phyloP scores from a whole-genome alignment of 2,329 filamentous ascomycete species.

The Decorospora gaudefroyi region DNA sequence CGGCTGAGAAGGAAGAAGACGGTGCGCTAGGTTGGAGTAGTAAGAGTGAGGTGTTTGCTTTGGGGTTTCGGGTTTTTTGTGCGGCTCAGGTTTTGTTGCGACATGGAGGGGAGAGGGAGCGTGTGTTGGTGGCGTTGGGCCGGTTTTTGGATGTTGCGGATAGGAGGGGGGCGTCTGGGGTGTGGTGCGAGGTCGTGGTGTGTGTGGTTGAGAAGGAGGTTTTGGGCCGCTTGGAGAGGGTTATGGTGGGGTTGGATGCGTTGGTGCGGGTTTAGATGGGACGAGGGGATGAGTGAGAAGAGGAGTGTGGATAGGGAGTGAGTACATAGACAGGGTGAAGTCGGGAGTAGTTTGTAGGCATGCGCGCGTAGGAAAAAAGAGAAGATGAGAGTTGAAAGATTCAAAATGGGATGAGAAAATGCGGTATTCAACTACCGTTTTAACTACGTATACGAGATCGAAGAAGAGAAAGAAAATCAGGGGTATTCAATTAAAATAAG shows the following conservation, averaged over 20 bases:
- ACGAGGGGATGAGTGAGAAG: no score
- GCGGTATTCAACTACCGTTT: no score
- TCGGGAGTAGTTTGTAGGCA: no score
- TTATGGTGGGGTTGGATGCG: conserved; percentile 10
- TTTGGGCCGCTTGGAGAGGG: conserved; percentile 14
- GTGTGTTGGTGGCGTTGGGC: conserved; percentile 36
- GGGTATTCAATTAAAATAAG: no score
- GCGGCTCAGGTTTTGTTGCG: conserved; percentile 48
- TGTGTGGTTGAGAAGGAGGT: conserved; percentile 35
- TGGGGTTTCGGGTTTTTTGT: conserved; percentile 56
- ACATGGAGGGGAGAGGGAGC: conserved; percentile 18
- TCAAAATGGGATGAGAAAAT: no score
- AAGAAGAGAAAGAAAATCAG: no score
- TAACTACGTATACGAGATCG: no score
- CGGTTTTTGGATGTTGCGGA: conserved; percentile 29
- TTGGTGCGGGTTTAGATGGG: no score
- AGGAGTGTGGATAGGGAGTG: not conserved
- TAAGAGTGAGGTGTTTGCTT: conserved; percentile 67
- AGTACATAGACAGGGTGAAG: no score
- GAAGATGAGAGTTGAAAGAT: no score
- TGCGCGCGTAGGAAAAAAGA: no score
- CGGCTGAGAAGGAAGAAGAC: conserved; percentile 54
- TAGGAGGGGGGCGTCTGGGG: conserved; percentile 36
- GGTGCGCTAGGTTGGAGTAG: conserved; percentile 75
- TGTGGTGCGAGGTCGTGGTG: conserved; percentile 47